These are phyloP conservation scores for Metschnikowia baotianmanensis DNA, from an alignment of 805 yeast species.

Conservation along the genomic window DNA sequence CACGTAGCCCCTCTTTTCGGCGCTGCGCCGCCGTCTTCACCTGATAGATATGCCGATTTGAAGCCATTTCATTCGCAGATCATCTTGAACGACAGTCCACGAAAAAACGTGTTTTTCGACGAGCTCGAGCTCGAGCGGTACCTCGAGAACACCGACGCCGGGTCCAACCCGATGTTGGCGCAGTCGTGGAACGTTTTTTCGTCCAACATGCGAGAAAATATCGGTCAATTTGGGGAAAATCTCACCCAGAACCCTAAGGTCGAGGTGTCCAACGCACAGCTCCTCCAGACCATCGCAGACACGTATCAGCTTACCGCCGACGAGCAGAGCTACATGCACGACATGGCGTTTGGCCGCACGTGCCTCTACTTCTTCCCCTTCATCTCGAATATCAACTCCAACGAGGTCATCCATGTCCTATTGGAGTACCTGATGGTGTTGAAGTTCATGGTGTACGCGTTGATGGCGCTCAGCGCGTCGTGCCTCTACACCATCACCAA, in stretches of 20 bases:
- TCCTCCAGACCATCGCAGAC: conserved; percentile 13
- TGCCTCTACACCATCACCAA: conserved; percentile 14
- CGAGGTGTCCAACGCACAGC: conserved; percentile 10
- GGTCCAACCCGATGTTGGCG: conserved; percentile 14
- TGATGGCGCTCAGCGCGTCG: conserved; percentile 20
- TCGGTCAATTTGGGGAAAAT: conserved; percentile 1
- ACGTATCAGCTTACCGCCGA: conserved; percentile 15
- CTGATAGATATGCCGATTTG: conserved; percentile 9
- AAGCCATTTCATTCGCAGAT: conserved; percentile 21
- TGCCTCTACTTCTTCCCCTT: conserved; percentile 18
- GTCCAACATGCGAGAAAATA: conserved; percentile 4
- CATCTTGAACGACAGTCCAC: conserved; percentile 17
- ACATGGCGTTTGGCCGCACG: conserved; percentile 12
- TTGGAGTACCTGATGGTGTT: conserved; percentile 20
- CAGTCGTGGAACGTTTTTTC: conserved; percentile 14
- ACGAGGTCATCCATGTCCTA: conserved; percentile 20
- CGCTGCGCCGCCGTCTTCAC: conserved; percentile 2
- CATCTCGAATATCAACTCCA: conserved; percentile 12
- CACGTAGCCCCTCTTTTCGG: conserved; percentile 5
- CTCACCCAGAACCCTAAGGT: neutral
- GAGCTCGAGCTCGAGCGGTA: conserved; percentile 17
- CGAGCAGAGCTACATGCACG: conserved; percentile 15
- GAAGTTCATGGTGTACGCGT: conserved; percentile 20
- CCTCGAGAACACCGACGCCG: conserved; percentile 12
- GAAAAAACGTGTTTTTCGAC: conserved; percentile 15